These are phyloP conservation scores for Colletotrichum euphorbiae DNA, from an alignment of 2,329 filamentous ascomycete genomes.

Conservation along the genomic window DNA sequence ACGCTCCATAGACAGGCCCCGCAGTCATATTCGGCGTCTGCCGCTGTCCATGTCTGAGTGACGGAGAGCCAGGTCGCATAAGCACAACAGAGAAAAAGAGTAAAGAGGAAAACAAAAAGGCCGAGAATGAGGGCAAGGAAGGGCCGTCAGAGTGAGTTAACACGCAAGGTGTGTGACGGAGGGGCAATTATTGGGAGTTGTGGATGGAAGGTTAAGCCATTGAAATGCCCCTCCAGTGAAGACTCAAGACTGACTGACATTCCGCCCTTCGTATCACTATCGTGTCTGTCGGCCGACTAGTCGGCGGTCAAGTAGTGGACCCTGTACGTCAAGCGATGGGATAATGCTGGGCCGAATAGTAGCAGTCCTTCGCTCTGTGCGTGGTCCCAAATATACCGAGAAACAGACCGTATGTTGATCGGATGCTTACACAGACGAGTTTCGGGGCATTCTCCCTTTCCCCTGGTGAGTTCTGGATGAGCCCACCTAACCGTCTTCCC, in stretches of 20 bases:
- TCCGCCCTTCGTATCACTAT: constrained; percentile 23
- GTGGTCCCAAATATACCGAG: neutral
- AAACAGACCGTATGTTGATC: neutral
- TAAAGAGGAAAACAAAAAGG: too few species aligned
- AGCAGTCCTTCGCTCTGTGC: neutral
- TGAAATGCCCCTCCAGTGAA: neutral
- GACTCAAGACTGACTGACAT: neutral
- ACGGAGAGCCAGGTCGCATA: neutral
- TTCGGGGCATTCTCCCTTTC: neutral
- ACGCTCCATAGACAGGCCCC: constrained; percentile 17
- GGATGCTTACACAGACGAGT: neutral
- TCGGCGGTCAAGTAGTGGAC: constrained; percentile 12
- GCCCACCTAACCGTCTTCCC: neutral
- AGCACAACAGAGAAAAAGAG: neutral
- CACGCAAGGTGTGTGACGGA: constrained; percentile 9
- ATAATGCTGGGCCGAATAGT: constrained; percentile 1
- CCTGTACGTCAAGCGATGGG: neutral
- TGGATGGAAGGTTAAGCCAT: neutral
- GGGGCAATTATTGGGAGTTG: neutral
- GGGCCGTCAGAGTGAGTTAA: neutral
- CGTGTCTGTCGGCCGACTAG: constrained; percentile 23
- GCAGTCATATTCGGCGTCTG: neutral
- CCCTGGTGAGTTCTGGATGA: neutral
- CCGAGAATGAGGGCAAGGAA: neutral
- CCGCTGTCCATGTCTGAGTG: constrained; percentile 4